Evolutionary conservation across 192 early-diverging fungal species (phyloP), one percentile per base, ranked within the genome.

Genomic region (Geranomyces michiganensis): DNA sequence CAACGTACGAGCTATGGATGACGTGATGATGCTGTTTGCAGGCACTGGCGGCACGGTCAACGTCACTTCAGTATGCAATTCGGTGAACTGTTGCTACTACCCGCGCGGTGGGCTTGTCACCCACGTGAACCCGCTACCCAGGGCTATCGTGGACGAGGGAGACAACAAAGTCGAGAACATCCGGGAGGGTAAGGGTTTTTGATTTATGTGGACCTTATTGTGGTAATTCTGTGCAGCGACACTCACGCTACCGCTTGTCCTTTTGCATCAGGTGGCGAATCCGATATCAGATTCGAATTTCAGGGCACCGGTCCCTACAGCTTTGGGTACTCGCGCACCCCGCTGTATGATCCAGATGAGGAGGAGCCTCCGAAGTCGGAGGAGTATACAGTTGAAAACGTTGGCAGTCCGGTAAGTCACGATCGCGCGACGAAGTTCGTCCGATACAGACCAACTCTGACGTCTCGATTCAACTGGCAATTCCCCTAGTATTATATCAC

Each of bases 161-260:
- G 61, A 81, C 19, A 82, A 92, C 36, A 72, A 83, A n/a, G 74
- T 85, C 46, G 88, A 90, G 66, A 89, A 92, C 62, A 89, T 92
- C 68, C 66, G 86, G 15, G 82, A 86, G 77, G 85, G 84, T 85
- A 47, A n/a, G 36, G 36, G 6, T 33, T 65, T 61, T 29, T 24
- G 45, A 63, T 14, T 32, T 45, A 8, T 27, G 17, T 26, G 31
- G 4, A n/a, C 10, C 46, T 14, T 14, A 47, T 14, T 47, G 46
- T 19, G 10, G 46, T 47, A 10, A 47, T 47, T 10, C 46, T 47
- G 19, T 47, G 46, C 12, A 19, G 19, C 10, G 19, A 47, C 19
- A 47, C 12, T 14, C 10, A 47, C 10, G 12, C 24, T 24, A 56
- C 14, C 13, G 10, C 24, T 10, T n/a, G 55, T 41, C 47, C 31